phyloP scores from a whole-genome alignment of 257 asterid species.

The Solanum raphanifolium region DNA sequence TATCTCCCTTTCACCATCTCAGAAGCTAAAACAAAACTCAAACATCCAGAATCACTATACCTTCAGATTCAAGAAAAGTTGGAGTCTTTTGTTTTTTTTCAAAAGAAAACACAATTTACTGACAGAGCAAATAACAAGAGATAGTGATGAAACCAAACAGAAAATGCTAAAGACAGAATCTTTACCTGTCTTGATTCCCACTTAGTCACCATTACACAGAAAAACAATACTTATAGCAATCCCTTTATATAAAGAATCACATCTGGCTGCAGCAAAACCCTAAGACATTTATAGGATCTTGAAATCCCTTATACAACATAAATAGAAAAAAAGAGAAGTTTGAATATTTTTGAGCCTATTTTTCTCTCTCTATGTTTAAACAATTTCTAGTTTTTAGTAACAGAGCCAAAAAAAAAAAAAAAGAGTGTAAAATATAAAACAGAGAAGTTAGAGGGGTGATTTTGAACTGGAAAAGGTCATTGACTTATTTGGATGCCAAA shows the following conservation, averaged over 20 bases:
- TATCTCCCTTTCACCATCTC: neutral
- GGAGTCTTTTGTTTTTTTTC: neutral
- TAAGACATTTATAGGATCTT: slow-evolving; percentile 31
- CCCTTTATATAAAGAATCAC: slow-evolving; percentile 1
- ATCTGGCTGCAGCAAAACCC: slow-evolving; percentile 51
- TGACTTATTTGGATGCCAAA: neutral
- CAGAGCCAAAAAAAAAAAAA: neutral
- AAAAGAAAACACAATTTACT: neutral
- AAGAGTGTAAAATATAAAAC: neutral
- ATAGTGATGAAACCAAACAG: slow-evolving; percentile 24
- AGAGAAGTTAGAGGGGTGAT: neutral
- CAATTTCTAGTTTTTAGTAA: neutral
- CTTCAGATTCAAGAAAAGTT: neutral
- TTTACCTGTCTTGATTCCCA: slow-evolving; percentile 54
- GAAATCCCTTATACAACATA: slow-evolving; percentile 4
- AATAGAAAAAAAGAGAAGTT: neutral
- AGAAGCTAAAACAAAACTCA: neutral
- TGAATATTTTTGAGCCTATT: neutral
- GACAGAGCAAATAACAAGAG: slow-evolving; percentile 19
- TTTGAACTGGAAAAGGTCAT: neutral
- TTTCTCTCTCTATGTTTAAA: neutral
- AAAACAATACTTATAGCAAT: slow-evolving; percentile 12
- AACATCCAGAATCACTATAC: neutral
- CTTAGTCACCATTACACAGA: slow-evolving; percentile 25
- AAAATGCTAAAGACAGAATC: slow-evolving; percentile 30